Percentiles rank a stretch among this genome's conserved stretches.
These are phyloP conservation scores for Leccinellum luteum DNA, from an alignment of 768 basidiomycete species.

Conservation along the genomic window DNA sequence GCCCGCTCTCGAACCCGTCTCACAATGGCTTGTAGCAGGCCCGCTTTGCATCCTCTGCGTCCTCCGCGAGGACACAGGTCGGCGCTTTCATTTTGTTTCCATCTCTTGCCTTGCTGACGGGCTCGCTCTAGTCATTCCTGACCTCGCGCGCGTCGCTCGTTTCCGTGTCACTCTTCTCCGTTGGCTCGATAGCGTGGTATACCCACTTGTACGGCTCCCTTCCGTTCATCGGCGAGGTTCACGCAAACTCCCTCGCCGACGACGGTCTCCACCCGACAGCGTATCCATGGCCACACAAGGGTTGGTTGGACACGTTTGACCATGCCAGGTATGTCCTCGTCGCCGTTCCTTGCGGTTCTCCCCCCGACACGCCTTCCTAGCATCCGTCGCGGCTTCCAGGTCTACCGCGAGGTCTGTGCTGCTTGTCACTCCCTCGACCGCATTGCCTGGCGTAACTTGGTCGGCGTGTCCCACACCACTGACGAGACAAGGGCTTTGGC, in stretches of 20 bases:
- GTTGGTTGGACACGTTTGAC: constrained; percentile 88
- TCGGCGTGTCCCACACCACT: constrained; percentile 94
- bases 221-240: constrained; percentile 88
- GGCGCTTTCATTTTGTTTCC: constrained; percentile 19
- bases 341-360: constrained; percentile 8
- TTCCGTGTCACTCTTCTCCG: constrained; percentile 73
- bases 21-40: constrained; percentile 40
- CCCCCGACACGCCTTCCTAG: constrained; percentile 38
- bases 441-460: constrained; percentile 99
- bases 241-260: constrained; percentile 89
- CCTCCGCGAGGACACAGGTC: constrained; percentile 63
- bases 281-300: constrained; percentile 92
- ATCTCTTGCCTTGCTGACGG: constrained; percentile 1
- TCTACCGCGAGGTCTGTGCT: constrained; percentile 98
- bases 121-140: constrained; percentile 51
- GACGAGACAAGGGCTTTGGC: constrained; percentile 90
- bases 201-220: constrained; percentile 88
- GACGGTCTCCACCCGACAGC: constrained; percentile 87
- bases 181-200: constrained; percentile 95
- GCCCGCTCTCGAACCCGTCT: constrained; percentile 11
- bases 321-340: constrained; percentile 76
- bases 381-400: constrained; percentile 93
- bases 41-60: constrained; percentile 69
- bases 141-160: constrained; percentile 73
- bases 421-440: constrained; percentile 99